Base-by-base conservation (phyloP, 495 filamentous ascomycete species). In the Penicillium riverlandense region DNA sequence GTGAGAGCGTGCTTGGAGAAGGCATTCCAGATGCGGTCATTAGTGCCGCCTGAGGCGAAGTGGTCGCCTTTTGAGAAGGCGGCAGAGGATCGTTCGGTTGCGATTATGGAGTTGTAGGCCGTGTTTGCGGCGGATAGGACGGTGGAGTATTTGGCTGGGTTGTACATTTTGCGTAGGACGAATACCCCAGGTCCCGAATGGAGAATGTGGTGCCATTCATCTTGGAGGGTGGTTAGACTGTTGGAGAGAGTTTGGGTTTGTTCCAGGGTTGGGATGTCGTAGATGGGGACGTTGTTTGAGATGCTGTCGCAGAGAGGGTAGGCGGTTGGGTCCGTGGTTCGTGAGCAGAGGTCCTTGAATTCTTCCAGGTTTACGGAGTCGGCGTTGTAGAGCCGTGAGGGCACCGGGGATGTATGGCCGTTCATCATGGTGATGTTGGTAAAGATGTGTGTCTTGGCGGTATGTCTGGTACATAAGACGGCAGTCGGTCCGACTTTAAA, bases 21-120 rank as follows among this genome's bases (percentile, higher is more conserved):
- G 33, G 72, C 67, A 61, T 78, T 80, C 76, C 74, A 80, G 55
- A 79, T 78, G 22, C 77, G 69, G 40, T 66, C 58, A 53, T 80
- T 80, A 28, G 56, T 54, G 36, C 66, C 69, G 34, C 59, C 44
- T 8, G 58, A 52, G 15, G 74, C 69, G 61, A 79, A 79, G 45
- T 79, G 77, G 63, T 80, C 77, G 44, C 75, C 77, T 51, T 70
- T 70, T 14, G 37, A 38, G 10, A 11, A 28, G 42, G 35, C 37
- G 40, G 29, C 45, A 22, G 32, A 6, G 44, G 32, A 22, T 41
- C 43, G 40, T 44, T 77, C 75, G 11, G 41, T 39, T 2, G 54
- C 47, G 59, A 78, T 69, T 43, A 79, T 79, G 27, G 45, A 37
- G 14, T 66, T 38, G 53, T 65, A 78, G 39, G 69, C 67, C 6